A percentile compares a stretch with the other conserved stretches of the same genome.
These are phyloP conservation scores for Macadamia tetraphylla DNA, from an alignment of 164 flowering plant species.

Conservation along the genomic window DNA sequence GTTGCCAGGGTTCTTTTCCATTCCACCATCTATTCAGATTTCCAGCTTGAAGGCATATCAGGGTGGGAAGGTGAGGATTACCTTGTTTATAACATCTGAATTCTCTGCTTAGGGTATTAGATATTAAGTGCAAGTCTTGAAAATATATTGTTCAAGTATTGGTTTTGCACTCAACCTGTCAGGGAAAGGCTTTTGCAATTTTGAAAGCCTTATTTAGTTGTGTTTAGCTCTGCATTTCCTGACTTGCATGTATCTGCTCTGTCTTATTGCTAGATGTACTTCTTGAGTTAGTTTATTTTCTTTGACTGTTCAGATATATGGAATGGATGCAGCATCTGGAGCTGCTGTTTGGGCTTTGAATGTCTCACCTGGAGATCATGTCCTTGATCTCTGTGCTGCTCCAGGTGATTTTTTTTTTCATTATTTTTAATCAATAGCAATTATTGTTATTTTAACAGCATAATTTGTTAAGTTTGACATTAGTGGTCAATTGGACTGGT, in stretches of 20 bases:
- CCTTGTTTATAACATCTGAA: not conserved
- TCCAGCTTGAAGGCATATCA: constrained; percentile 58
- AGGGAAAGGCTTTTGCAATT: not conserved
- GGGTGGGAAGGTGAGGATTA: constrained; percentile 60
- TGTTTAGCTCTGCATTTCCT: not conserved
- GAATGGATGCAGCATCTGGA: constrained; percentile 95
- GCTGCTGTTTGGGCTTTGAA: constrained; percentile 84
- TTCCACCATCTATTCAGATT: constrained; percentile 62
- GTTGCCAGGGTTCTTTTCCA: constrained; percentile 63
- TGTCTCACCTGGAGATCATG: constrained; percentile 70
- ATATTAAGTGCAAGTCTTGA: not conserved
- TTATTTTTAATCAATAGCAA: no score
- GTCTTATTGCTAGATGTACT: no score
- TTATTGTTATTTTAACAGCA: no score
- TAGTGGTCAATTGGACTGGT: no score
- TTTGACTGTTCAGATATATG: constrained; percentile 58
- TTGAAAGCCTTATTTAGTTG: not conserved
- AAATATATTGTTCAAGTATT: not conserved
- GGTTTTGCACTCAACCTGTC: not conserved
- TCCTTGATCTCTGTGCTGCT: constrained; percentile 96
- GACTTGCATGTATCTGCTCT: not conserved
- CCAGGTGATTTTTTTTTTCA: constrained; percentile 47
- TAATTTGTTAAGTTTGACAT: no score
- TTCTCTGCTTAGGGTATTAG: not conserved
- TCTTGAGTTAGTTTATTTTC: not conserved